Conservation (phyloP, 73 alveolate species). For the Effrenium voratum region DNA sequence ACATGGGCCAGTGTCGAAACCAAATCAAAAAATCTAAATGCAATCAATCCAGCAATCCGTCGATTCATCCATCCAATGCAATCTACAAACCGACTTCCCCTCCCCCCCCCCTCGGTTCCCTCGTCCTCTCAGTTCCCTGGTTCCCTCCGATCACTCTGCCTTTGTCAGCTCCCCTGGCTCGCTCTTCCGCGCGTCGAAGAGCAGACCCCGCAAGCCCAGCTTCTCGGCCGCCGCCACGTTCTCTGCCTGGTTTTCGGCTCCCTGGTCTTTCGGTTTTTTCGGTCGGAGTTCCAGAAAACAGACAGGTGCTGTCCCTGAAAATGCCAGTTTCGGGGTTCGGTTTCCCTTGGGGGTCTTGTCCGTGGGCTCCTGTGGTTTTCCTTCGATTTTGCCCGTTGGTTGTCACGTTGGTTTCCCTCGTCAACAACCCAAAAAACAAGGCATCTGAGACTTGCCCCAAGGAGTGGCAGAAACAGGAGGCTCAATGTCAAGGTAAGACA, state of each 20-base stretch:
- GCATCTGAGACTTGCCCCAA: too few species aligned
- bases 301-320: too few species aligned
- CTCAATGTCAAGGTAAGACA: too few species aligned
- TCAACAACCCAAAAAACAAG: not conserved
- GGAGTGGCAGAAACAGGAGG: too few species aligned
- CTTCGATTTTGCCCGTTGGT: not conserved
- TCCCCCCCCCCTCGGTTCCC: not conserved
- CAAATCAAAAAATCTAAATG: too few species aligned
- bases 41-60: not conserved
- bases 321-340: not conserved
- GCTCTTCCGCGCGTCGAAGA: slow-evolving; percentile 60
- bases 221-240: slow-evolving; percentile 54
- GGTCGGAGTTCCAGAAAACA: too few species aligned
- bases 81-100: not conserved
- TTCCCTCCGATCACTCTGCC: not conserved
- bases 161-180: slow-evolving; percentile 39
- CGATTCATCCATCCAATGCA: not conserved
- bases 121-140: not conserved
- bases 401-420: not conserved
- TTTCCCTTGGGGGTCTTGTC: not conserved
- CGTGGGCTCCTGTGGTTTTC: not conserved
- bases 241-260: slow-evolving; percentile 27
- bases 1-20: not conserved
- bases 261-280: too few species aligned
- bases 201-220: slow-evolving; percentile 58